Conservation (phyloP, 2,329 filamentous ascomycete species). For the Leptosphaerulina australis region DNA sequence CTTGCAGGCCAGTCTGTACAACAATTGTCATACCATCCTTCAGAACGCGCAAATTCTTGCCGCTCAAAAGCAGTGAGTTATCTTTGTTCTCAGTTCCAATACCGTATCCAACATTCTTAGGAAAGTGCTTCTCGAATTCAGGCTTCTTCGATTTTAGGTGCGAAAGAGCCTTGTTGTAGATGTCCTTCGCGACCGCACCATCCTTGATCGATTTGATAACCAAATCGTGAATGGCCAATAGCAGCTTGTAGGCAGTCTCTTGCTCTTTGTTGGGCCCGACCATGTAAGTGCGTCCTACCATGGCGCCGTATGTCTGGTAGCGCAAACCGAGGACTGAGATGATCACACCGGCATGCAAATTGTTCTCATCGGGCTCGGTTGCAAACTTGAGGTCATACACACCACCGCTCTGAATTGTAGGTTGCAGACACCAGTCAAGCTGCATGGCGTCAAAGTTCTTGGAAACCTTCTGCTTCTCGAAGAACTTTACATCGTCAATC, state of each 20-base stretch:
- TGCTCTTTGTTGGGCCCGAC: conserved; percentile 97
- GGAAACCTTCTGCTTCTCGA: conserved; percentile 83
- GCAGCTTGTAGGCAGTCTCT: conserved; percentile 90
- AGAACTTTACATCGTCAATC: conserved; percentile 92
- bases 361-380: conserved; percentile 76
- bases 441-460: conserved; percentile 85
- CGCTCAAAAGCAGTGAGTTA: conserved; percentile 79
- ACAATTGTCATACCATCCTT: conserved; percentile 98
- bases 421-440: conserved; percentile 92
- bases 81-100: conserved; percentile 94
- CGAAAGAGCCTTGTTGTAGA: conserved; percentile 84
- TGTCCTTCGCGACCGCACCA: conserved; percentile 82
- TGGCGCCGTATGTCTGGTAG: conserved; percentile 94
- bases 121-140: conserved; percentile 91
- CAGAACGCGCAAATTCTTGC: conserved; percentile 79
- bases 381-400: conserved; percentile 89
- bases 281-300: conserved; percentile 90
- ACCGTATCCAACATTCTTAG: conserved; percentile 89
- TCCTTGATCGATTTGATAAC: conserved; percentile 90
- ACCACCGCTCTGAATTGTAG: conserved; percentile 91
- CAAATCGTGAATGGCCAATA: conserved; percentile 83
- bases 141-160: conserved; percentile 90
- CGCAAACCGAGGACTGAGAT: conserved; percentile 88
- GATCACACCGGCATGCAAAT: conserved; percentile 89
- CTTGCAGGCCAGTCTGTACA: conserved; percentile 86